These are phyloP conservation scores for Eurotiales sp. DNA, from an alignment of 2,329 filamentous ascomycete species.

Conservation along the genomic window DNA sequence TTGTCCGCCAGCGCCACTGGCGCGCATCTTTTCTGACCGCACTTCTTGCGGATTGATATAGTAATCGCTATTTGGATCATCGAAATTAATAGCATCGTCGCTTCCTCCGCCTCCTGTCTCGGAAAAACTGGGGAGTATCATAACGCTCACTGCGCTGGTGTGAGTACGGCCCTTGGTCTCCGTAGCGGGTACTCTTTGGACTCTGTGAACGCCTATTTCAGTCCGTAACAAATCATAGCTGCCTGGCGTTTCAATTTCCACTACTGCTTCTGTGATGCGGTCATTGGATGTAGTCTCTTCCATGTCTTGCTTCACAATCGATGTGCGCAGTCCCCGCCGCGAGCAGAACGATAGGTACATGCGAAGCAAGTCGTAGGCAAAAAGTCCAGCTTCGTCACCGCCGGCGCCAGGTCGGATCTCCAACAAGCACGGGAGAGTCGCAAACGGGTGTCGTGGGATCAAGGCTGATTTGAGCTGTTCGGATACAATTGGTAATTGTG, in stretches of 20 bases:
- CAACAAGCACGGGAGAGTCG: conserved; percentile 80
- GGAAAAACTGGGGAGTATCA: conserved; percentile 84
- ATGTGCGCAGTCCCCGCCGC: conserved; percentile 61
- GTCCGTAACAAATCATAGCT: conserved; percentile 78
- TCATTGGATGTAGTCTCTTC: conserved; percentile 63
- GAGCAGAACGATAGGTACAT: conserved; percentile 86
- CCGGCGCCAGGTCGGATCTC: conserved; percentile 91
- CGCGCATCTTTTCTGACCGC: conserved; percentile 81
- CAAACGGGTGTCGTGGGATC: conserved; percentile 85
- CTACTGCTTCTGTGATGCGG: conserved; percentile 78
- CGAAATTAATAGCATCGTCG: conserved; percentile 52
- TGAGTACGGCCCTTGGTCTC: conserved; percentile 89
- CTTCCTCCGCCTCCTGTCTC: conserved; percentile 47
- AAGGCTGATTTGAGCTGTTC: conserved; percentile 69
- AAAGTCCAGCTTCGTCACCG: conserved; percentile 85
- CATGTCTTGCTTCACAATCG: conserved; percentile 75
- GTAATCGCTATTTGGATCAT: conserved; percentile 87
- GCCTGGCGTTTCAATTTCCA: conserved; percentile 73
- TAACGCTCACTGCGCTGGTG: conserved; percentile 86
- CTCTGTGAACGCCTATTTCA: conserved; percentile 91
- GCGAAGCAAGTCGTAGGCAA: conserved; percentile 77
- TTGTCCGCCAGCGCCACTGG: conserved; percentile 87
- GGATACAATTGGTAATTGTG: conserved; percentile 60
- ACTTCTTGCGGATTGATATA: conserved; percentile 85
- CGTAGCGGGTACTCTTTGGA: conserved; percentile 88